Base-by-base conservation (phyloP, 768 basidiomycete species). In the Pisolithus sp. region DNA sequence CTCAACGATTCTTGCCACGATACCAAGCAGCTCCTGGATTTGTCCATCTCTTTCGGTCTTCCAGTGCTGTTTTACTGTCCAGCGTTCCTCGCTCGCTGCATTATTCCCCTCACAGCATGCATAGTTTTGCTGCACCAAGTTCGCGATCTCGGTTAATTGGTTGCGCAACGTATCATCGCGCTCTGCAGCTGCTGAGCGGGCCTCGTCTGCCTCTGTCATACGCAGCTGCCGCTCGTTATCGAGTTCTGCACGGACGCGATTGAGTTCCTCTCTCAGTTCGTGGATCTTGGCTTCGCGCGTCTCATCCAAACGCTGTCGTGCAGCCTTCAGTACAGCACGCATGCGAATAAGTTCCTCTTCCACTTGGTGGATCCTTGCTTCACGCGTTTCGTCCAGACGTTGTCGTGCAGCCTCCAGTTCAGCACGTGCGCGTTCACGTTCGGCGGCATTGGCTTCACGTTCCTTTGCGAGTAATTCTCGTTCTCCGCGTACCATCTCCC, bases 371-470 rank as follows among this genome's bases (percentile, higher is more conserved):
- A 26, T 26, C 7, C 26, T 26, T 26, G 89, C 85, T 64, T 83
- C 86, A 66, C 88, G 90, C 69, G 92, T 92, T 51, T 92, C 88
- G 53, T 93, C 86, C 13, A 93, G 76, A 63, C 92, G 91, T 85
- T 89, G 50, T 26, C 26, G 26, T 26, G 5, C 26, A 6, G 26
- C 5, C 5, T 2, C 26, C 26, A 26, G 26, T 26, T 26, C 26
- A 7, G 73, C 74, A 30, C 73, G 69, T 20, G 81, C 59, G 13
- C 70, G 70, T 18, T 80, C 78, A 21, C 80, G 76, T 58, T 87
- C 85, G 3, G 70, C 74, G 5, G 74, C 73, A 5, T 75, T 71
- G n/a, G 66, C 72, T 50, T 83, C 83, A 36, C 79, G 73, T 58
- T 84, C 79, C 31, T 73, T 70, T 41, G 71, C 70, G 55, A 77